Conservation (phyloP, 129 eudicot genomes). For the Logfia minima region DNA sequence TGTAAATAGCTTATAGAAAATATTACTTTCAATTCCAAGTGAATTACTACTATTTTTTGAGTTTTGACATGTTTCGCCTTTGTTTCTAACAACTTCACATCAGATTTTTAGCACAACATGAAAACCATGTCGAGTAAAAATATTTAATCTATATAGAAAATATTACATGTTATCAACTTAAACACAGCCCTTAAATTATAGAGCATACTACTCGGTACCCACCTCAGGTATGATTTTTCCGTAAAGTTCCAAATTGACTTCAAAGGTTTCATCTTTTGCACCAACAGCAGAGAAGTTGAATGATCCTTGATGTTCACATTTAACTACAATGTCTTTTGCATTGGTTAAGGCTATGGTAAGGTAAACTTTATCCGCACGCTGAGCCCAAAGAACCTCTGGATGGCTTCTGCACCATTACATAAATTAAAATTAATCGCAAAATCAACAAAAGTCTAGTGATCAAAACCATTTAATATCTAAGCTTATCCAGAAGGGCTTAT, state of each 20-base stretch:
- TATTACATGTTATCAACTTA: neutral
- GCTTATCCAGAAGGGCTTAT: neutral
- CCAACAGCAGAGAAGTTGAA: slow-evolving; percentile 75
- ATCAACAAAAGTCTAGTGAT: neutral
- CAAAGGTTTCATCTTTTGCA: slow-evolving; percentile 49
- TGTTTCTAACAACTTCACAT: too few relatives aligned
- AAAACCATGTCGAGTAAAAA: too few relatives aligned
- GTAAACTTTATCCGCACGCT: slow-evolving; percentile 78
- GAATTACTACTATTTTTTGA: too few relatives aligned
- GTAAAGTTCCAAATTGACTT: slow-evolving; percentile 59
- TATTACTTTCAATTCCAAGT: neutral
- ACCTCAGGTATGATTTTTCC: slow-evolving; percentile 62
- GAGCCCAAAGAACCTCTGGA: slow-evolving; percentile 94
- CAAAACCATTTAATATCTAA: neutral
- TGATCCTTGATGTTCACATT: slow-evolving; percentile 63
- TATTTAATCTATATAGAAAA: too few relatives aligned
- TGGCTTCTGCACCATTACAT: slow-evolving; percentile 48
- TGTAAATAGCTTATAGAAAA: neutral
- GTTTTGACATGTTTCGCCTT: neutral
- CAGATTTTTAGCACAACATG: too few relatives aligned
- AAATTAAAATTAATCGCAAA: slow-evolving; percentile 14
- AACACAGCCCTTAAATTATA: neutral
- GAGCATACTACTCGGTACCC: slow-evolving; percentile 16
- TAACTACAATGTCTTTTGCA: slow-evolving; percentile 65
- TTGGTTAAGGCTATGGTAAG: slow-evolving; percentile 68